Evolutionary conservation across 1,139 yeast genomes (phyloP).

Genomic region (Kluyveromyces marxianus): DNA sequence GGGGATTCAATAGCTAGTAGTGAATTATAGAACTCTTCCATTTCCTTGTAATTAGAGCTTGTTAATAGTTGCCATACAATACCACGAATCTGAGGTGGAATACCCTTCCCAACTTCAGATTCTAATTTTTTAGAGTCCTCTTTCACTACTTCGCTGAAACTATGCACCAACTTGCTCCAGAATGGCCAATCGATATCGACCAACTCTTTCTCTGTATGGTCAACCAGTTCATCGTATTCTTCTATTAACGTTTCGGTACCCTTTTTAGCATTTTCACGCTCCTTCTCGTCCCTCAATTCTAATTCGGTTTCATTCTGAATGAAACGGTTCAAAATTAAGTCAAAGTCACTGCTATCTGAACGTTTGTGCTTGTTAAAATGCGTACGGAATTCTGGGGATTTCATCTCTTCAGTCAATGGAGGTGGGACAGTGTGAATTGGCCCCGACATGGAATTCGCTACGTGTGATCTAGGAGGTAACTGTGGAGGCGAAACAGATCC

Average conservation of each 20-base stretch:
- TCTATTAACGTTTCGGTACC: slow-evolving; percentile 51
- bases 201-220: slow-evolving; percentile 26
- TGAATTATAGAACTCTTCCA: slow-evolving; percentile 54
- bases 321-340: slow-evolving; percentile 36
- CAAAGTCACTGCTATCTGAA: slow-evolving; percentile 32
- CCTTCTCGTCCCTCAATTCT: slow-evolving; percentile 29
- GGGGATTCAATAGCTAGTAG: slow-evolving; percentile 47
- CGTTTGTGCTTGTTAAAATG: slow-evolving; percentile 14
- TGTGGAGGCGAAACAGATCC: slow-evolving; percentile 8
- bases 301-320: slow-evolving; percentile 33
- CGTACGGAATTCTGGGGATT: slow-evolving; percentile 21
- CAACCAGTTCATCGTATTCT: slow-evolving; percentile 26
- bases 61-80: slow-evolving; percentile 88
- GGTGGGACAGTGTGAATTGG: slow-evolving; percentile 28
- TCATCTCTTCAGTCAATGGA: slow-evolving; percentile 27
- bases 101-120: slow-evolving; percentile 59
- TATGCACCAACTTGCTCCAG: slow-evolving; percentile 76
- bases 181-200: slow-evolving; percentile 71
- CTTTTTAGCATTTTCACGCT: slow-evolving; percentile 44
- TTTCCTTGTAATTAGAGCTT: slow-evolving; percentile 70
- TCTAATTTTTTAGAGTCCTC: slow-evolving; percentile 54
- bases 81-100: slow-evolving; percentile 81
- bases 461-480: slow-evolving; percentile 12
- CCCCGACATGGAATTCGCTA: slow-evolving; percentile 3
- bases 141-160: slow-evolving; percentile 60